Evolutionary conservation across 2,329 filamentous ascomycete genomes (phyloP), one percentile per base, ranked within the genome.

Genomic region (Diaporthe humulicola): DNA sequence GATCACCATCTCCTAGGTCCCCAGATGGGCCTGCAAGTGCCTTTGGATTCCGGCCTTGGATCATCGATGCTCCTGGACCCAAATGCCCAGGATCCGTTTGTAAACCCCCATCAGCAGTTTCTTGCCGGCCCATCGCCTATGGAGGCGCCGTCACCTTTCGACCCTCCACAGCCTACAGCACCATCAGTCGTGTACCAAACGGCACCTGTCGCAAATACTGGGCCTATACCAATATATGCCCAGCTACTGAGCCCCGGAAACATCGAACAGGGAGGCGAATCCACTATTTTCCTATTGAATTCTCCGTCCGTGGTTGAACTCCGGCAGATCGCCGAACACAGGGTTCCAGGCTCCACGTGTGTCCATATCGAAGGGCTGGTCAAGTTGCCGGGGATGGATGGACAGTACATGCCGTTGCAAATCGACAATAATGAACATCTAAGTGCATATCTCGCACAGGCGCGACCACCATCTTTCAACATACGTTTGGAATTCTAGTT

Each of bases 351-450:
- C 9, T 88, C 88, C 0, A 80, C 88, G 19, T 90, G 93, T 69
- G 84, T 88, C 45, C 88, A 88, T 38, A 87, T 95, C 22, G 91
- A 95, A 78, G 94, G 93, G 3, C 83, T 94, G 36, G 86, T 94
- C 69, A 90, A 89, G 79, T 7, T 76, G 54, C 61, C 70, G n/a
- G 52, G 56, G 14, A 71, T 54, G n/a, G 87, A 90, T 79, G 87
- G 87, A 77, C 87, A 87, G 67, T 93, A 94, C 79, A 86, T 93
- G 58, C 86, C 86, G 22, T 89, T 94, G 79, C 84, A 88, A 73
- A 92, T 96, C 78, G 92, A 92, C 72, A 88, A 92, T 54, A 93
- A 96, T 78, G 90, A 91, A 76, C 93, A 96, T 83, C 82, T 97
- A 76, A 88, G 89, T 75, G 92, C 92, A 0, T 96, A 96, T 83